Conservation (phyloP, 2,329 filamentous ascomycete genomes). For the Trichoderma aggressivum region DNA sequence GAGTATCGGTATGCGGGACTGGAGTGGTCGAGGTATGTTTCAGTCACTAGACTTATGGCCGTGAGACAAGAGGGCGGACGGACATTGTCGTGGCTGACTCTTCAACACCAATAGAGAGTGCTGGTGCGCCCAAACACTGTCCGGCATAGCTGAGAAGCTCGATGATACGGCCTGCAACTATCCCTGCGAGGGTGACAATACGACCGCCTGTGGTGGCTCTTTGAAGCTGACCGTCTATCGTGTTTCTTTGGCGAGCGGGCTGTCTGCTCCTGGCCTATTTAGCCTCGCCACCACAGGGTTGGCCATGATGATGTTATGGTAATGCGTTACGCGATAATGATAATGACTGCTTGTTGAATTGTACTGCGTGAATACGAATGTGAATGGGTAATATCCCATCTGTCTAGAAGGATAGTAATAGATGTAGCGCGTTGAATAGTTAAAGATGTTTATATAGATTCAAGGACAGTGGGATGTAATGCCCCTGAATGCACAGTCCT, state of each 20-base stretch:
- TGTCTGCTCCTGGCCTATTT: background rate
- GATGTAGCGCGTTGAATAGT: background rate
- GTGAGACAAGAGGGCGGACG: background rate
- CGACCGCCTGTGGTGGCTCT: constrained; percentile 52
- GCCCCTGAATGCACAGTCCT: background rate
- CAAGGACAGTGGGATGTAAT: background rate
- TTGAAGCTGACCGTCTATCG: constrained; percentile 48
- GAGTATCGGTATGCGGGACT: constrained; percentile 51
- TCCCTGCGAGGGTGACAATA: constrained; percentile 51
- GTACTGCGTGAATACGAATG: background rate
- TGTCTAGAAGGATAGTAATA: background rate
- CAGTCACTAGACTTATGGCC: background rate
- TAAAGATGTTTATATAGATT: background rate
- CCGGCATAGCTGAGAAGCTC: constrained; percentile 44
- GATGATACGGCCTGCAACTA: constrained; percentile 48
- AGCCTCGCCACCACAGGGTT: background rate
- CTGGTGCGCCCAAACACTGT: constrained; percentile 55
- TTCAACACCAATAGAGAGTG: constrained; percentile 45
- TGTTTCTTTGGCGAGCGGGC: constrained; percentile 20
- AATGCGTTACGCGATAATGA: background rate
- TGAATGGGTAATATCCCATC: background rate
- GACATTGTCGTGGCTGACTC: background rate
- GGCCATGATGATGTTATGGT: background rate
- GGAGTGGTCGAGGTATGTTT: constrained; percentile 47
- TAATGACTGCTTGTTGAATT: background rate